Percentiles rank a stretch among this genome's conserved stretches.
Evolutionary conservation across 2,329 filamentous ascomycete species (phyloP).

Genomic region (Fusarium sp.): DNA sequence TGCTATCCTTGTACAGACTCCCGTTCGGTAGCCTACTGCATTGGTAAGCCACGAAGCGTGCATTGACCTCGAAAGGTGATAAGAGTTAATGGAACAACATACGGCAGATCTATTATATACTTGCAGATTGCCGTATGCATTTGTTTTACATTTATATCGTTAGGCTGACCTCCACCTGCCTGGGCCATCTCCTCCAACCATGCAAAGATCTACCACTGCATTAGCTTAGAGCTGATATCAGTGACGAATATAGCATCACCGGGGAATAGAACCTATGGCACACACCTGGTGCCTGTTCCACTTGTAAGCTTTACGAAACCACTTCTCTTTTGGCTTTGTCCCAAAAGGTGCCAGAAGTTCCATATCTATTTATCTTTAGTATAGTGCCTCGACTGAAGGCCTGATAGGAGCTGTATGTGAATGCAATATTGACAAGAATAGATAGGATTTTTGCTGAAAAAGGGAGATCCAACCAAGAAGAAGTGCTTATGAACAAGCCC

Average conservation of each 20-base stretch:
- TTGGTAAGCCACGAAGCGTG: not conserved
- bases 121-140: not conserved
- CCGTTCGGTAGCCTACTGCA: not conserved
- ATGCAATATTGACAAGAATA: not conserved
- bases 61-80: not conserved
- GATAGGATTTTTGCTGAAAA: not conserved
- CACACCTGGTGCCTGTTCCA: not conserved
- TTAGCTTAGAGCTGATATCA: not conserved
- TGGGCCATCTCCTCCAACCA: not conserved
- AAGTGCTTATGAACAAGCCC: not conserved
- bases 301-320: slow-evolving; percentile 3
- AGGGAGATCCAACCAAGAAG: not conserved
- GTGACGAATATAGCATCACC: no score
- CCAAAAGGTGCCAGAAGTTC: not conserved
- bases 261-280: not conserved
- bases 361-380: not conserved
- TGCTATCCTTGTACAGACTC: not conserved
- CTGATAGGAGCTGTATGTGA: not conserved
- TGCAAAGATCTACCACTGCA: not conserved
- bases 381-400: not conserved
- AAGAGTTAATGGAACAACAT: not conserved
- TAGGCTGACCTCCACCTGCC: not conserved
- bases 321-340: not conserved
- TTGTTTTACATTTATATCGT: not conserved
- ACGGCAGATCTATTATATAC: not conserved